A percentile compares a stretch with the other conserved stretches of the same genome.
These are phyloP conservation scores for Aspergillus aculeatinus DNA, from an alignment of 2,329 filamentous ascomycete genomes.

Conservation along the genomic window DNA sequence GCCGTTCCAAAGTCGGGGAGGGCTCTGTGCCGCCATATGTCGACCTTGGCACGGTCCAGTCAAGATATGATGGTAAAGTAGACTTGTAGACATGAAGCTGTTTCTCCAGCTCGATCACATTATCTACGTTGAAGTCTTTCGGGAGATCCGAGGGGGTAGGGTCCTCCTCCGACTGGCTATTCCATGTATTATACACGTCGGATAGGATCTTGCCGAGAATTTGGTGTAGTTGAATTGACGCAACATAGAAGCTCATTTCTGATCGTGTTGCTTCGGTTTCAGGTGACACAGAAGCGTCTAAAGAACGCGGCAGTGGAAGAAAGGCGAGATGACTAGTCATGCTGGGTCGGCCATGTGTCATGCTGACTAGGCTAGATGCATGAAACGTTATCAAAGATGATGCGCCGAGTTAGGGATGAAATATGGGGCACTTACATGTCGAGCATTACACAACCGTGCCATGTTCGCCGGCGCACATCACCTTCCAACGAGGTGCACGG, in stretches of 20 bases:
- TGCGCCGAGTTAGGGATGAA: too few relatives aligned
- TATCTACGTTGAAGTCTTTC: constrained; percentile 18
- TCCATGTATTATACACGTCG: constrained; percentile 35
- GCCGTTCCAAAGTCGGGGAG: constrained; percentile 11
- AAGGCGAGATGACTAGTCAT: constrained; percentile 33
- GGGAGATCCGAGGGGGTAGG: not conserved
- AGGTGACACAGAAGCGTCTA: constrained; percentile 13
- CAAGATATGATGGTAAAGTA: constrained; percentile 24
- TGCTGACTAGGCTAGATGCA: constrained; percentile 34
- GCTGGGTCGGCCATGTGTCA: constrained; percentile 39
- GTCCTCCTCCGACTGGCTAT: constrained; percentile 16
- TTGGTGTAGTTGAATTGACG: constrained; percentile 28
- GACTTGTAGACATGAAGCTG: constrained; percentile 26
- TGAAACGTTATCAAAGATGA: not conserved
- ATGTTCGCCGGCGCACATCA: constrained; percentile 40
- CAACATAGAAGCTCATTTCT: constrained; percentile 28
- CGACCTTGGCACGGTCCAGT: constrained; percentile 20
- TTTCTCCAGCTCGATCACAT: constrained; percentile 30
- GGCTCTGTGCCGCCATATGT: not conserved
- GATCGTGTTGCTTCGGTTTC: not conserved
- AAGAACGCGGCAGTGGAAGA: constrained; percentile 22
- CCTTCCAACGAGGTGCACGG: constrained; percentile 31
- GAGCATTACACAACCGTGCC: constrained; percentile 44
- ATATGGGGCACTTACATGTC: constrained; percentile 32
- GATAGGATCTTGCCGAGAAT: constrained; percentile 37